phyloP scores from a whole-genome alignment of 2,329 filamentous ascomycete genomes.

The Alternaria ethzedia region DNA sequence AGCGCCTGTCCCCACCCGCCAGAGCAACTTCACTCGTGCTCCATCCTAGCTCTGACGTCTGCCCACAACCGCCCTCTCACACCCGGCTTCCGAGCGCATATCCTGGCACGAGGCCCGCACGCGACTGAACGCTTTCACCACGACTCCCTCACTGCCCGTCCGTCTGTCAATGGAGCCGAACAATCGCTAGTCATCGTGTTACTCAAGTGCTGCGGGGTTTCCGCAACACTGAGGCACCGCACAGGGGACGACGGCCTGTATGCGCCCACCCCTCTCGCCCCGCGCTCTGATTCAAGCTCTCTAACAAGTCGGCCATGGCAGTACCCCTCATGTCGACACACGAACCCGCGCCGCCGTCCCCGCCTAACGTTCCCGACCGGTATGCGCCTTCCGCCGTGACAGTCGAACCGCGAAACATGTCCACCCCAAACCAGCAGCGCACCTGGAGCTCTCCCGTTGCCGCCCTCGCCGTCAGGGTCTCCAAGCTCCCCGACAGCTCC shows the following conservation, averaged over 20 bases:
- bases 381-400: constrained; percentile 40
- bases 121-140: background rate
- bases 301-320: constrained; percentile 33
- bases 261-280: constrained; percentile 11
- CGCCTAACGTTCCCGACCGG: constrained; percentile 37
- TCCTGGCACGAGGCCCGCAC: background rate
- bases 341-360: constrained; percentile 46
- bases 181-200: constrained; percentile 50
- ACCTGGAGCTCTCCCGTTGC: constrained; percentile 34
- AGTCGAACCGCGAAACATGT: constrained; percentile 23
- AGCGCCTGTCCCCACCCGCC: constrained; percentile 15
- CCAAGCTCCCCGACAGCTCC: constrained; percentile 60
- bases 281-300: background rate
- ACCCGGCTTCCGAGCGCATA: constrained; percentile 3
- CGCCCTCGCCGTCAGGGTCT: constrained; percentile 49
- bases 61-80: constrained; percentile 5
- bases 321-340: constrained; percentile 47
- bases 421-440: constrained; percentile 20
- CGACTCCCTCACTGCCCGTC: constrained; percentile 5
- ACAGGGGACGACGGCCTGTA: constrained; percentile 50
- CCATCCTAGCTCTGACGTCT: constrained; percentile 21
- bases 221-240: constrained; percentile 49
- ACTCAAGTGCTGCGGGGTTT: constrained; percentile 52
- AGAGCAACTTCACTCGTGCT: constrained; percentile 22
- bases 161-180: constrained; percentile 50